Conservation (phyloP, 2,329 filamentous ascomycete genomes). For the Epichloe hybrida region DNA sequence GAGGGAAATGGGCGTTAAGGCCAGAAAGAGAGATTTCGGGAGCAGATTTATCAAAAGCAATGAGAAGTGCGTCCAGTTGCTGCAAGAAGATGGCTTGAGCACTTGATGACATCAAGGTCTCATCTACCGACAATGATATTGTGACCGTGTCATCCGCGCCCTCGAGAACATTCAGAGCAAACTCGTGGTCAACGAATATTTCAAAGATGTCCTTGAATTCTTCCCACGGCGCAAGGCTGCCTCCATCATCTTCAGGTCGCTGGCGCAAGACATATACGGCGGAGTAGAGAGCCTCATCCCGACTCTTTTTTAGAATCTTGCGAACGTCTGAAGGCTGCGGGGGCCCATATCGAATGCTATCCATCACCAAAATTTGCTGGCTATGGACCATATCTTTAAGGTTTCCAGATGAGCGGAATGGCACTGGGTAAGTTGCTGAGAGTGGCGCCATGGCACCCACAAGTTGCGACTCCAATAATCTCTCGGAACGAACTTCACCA, state of each 20-base stretch:
- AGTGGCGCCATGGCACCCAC: neutral
- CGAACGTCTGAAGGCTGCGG: conserved; percentile 12
- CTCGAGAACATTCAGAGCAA: conserved; percentile 25
- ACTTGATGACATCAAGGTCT: neutral
- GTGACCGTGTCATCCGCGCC: neutral
- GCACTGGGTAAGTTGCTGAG: neutral
- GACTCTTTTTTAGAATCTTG: conserved; percentile 11
- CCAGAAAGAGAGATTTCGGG: neutral
- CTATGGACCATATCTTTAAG: neutral
- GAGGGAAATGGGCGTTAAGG: neutral
- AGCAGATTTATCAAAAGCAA: neutral
- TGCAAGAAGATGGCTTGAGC: neutral
- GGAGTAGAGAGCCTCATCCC: conserved; percentile 9
- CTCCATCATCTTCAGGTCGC: neutral
- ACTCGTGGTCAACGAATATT: conserved; percentile 24
- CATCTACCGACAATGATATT: neutral
- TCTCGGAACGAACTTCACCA: neutral
- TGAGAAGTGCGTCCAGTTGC: neutral
- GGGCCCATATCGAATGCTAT: neutral
- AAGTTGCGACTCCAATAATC: neutral
- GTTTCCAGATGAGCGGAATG: neutral
- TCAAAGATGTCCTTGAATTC: conserved; percentile 9
- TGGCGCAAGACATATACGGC: conserved; percentile 15
- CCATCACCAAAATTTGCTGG: neutral
- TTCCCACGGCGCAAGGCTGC: neutral